A percentile compares a stretch with the other conserved stretches of the same genome.
These are phyloP conservation scores for Phyllosticta citriasiana DNA, from an alignment of 2,329 filamentous ascomycete genomes.

Conservation along the genomic window DNA sequence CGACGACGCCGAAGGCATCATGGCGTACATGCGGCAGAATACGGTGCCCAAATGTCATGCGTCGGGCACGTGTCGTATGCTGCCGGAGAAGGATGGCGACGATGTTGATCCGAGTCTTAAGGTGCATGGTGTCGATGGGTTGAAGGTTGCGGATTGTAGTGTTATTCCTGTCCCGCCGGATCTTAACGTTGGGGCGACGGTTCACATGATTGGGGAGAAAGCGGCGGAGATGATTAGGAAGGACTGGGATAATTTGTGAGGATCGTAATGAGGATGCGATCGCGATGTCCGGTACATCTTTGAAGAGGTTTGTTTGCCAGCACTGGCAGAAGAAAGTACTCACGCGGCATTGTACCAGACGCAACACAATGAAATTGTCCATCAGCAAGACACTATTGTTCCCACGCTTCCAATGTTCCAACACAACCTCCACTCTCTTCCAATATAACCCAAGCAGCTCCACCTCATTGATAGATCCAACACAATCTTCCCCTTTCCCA, in stretches of 20 bases:
- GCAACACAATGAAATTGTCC: no score
- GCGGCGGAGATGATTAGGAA: slow-evolving; percentile 1
- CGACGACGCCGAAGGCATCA: slow-evolving; percentile 17
- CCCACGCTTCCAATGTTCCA: no score
- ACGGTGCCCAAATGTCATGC: slow-evolving; percentile 21
- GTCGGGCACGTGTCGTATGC: slow-evolving; percentile 22
- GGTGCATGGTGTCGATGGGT: background rate
- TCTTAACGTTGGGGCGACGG: background rate
- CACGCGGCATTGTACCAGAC: no score
- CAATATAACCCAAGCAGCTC: no score
- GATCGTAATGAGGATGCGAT: no score
- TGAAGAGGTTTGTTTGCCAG: no score
- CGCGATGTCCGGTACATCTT: no score
- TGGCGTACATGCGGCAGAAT: slow-evolving; percentile 15
- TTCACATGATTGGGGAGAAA: slow-evolving; percentile 10
- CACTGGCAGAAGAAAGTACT: no score
- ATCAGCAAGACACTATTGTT: no score
- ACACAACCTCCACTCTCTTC: no score
- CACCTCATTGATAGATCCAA: no score
- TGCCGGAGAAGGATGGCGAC: background rate
- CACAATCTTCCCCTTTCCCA: no score
- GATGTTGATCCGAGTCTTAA: slow-evolving; percentile 2
- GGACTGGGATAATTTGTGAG: background rate
- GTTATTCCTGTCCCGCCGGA: slow-evolving; percentile 3
- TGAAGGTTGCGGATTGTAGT: slow-evolving; percentile 7